phyloP scores from a whole-genome alignment of 148 eudicot species.

The Polygonum aviculare region DNA sequence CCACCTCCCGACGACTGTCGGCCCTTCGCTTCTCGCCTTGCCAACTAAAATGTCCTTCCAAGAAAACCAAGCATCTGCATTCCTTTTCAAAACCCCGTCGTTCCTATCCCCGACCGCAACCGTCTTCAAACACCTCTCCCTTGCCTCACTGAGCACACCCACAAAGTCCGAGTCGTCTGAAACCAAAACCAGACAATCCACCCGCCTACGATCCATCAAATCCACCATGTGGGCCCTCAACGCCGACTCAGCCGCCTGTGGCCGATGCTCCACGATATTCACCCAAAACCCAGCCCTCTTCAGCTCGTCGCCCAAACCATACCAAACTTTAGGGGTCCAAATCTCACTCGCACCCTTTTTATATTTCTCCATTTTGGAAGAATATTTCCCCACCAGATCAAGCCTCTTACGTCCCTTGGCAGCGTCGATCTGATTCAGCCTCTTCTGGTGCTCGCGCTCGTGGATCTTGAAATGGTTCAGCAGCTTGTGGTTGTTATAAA shows the following conservation, averaged over 20 bases:
- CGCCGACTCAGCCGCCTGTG: conserved; percentile 63
- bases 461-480: conserved; percentile 72
- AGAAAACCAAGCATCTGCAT: conserved; percentile 66
- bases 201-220: conserved; percentile 49
- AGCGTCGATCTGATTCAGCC: conserved; percentile 59
- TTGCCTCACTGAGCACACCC: conserved; percentile 62
- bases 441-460: conserved; percentile 56
- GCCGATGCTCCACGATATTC: conserved; percentile 45
- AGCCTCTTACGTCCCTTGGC: conserved; percentile 64
- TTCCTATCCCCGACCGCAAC: conserved; percentile 70
- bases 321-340: conserved; percentile 65
- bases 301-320: conserved; percentile 63
- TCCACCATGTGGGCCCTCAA: conserved; percentile 56
- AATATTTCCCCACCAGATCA: conserved; percentile 48
- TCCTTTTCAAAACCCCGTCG: conserved; percentile 61
- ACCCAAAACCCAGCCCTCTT: conserved; percentile 86
- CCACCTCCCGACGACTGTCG: conserved; percentile 66
- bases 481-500: conserved; percentile 54
- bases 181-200: conserved; percentile 62
- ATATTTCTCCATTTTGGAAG: conserved; percentile 73
- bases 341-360: conserved; percentile 49
- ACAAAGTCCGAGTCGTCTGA: conserved; percentile 73
- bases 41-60: conserved; percentile 76
- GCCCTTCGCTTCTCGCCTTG: conserved; percentile 60
- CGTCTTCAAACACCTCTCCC: conserved; percentile 69